A percentile compares a stretch with the other conserved stretches of the same genome.
phyloP scores from a whole-genome alignment of 108 stramenopile species.

The Cyclotella atomus region DNA sequence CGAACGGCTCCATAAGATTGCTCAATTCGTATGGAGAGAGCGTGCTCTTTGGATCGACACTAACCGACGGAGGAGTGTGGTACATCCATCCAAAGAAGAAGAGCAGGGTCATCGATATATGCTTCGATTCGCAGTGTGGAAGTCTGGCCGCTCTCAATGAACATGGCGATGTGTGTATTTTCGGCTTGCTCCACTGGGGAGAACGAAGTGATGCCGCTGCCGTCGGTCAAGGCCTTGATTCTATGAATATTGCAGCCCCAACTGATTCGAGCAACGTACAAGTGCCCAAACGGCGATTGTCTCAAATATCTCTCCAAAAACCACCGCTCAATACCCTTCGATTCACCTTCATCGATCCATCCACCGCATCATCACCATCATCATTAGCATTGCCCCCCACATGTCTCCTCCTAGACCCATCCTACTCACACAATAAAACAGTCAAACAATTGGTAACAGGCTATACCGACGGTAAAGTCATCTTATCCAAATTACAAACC shows the following conservation, averaged over 20 bases:
- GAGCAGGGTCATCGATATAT: too few species aligned
- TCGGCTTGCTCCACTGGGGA: background rate
- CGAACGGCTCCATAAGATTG: too few species aligned
- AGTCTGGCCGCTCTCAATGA: background rate
- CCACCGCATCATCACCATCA: background rate
- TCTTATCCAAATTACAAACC: constrained; percentile 62
- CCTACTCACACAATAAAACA: too few species aligned
- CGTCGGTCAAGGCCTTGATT: background rate
- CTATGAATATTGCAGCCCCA: background rate
- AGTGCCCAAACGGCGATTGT: constrained; percentile 12
- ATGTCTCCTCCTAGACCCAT: constrained; percentile 67
- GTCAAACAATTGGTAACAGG: too few species aligned
- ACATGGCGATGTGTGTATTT: background rate
- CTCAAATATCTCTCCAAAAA: constrained; percentile 35
- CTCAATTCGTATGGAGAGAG: too few species aligned
- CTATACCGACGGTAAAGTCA: too few species aligned
- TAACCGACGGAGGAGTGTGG: too few species aligned
- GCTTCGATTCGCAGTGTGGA: background rate
- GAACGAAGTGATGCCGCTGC: background rate
- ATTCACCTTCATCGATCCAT: constrained; percentile 25
- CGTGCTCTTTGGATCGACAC: too few species aligned
- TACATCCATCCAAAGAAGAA: too few species aligned
- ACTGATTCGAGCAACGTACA: background rate
- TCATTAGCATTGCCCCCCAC: constrained; percentile 25
- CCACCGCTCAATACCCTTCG: constrained; percentile 35